Conservation (phyloP, 495 filamentous ascomycete species). For the Aspergillus bridgeri region DNA sequence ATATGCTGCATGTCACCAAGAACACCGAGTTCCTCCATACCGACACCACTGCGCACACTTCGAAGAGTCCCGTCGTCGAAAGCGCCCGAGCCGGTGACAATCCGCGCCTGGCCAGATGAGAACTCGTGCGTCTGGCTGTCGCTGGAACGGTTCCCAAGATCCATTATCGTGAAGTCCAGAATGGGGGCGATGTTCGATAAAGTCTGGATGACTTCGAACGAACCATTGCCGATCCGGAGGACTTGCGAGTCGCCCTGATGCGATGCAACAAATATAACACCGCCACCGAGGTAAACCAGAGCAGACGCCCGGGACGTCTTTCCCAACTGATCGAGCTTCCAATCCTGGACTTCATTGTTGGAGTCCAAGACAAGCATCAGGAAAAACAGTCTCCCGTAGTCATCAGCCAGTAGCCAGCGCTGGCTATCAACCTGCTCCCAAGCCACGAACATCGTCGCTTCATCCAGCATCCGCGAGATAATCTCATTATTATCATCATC, state of each 20-base stretch:
- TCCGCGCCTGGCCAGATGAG: slow-evolving; percentile 89
- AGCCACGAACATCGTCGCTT: slow-evolving; percentile 77
- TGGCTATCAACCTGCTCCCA: slow-evolving; percentile 82
- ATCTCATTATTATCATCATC: slow-evolving; percentile 64
- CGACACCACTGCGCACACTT: slow-evolving; percentile 89
- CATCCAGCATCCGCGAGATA: slow-evolving; percentile 57
- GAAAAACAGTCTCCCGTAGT: slow-evolving; percentile 78
- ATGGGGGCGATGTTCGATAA: slow-evolving; percentile 86
- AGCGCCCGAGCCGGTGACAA: slow-evolving; percentile 88
- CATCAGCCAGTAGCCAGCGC: slow-evolving; percentile 83
- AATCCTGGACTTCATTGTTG: slow-evolving; percentile 58
- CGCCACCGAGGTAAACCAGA: slow-evolving; percentile 74
- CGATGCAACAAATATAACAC: slow-evolving; percentile 80
- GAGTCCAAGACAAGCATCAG: slow-evolving; percentile 68
- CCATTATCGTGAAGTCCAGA: slow-evolving; percentile 91
- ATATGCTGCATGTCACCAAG: slow-evolving; percentile 77
- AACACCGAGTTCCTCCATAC: slow-evolving; percentile 82
- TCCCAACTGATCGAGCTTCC: slow-evolving; percentile 66
- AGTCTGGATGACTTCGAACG: slow-evolving; percentile 67
- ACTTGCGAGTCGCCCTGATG: slow-evolving; percentile 92
- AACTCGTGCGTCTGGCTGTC: slow-evolving; percentile 81
- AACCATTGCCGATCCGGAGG: slow-evolving; percentile 55
- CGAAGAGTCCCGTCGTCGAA: slow-evolving; percentile 81
- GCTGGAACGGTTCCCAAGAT: slow-evolving; percentile 78
- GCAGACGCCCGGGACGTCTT: slow-evolving; percentile 67